These are phyloP conservation scores for Pseudozyma sp. DNA, from an alignment of 1,284 basidiomycete species.

Conservation along the genomic window DNA sequence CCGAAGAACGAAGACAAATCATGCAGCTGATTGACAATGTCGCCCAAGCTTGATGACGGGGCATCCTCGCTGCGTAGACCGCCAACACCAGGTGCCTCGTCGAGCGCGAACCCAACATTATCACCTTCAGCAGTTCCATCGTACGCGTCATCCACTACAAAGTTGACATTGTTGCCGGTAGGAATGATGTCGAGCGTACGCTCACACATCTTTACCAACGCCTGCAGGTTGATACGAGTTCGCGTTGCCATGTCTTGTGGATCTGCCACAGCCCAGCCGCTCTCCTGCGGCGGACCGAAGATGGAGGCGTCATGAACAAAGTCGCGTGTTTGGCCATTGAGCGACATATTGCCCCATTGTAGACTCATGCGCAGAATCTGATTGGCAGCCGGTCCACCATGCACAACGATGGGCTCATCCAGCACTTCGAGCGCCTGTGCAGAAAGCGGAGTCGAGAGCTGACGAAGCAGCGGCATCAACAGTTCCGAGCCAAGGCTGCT, in stretches of 20 bases:
- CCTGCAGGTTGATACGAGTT: conserved; percentile 60
- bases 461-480: conserved; percentile 86
- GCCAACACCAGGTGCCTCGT: conserved; percentile 38
- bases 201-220: conserved; percentile 64
- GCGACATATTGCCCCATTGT: conserved; percentile 53
- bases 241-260: conserved; percentile 60
- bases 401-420: conserved; percentile 83
- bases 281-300: conserved; percentile 60
- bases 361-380: conserved; percentile 86
- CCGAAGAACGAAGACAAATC: conserved; percentile 66
- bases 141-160: conserved; percentile 58
- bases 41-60: conserved; percentile 47
- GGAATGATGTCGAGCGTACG: conserved; percentile 54
- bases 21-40: conserved; percentile 65
- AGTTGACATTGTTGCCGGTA: conserved; percentile 58
- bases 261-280: conserved; percentile 63
- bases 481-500: conserved; percentile 84
- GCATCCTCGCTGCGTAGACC: conserved; percentile 17
- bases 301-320: conserved; percentile 54
- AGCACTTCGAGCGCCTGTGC: conserved; percentile 88
- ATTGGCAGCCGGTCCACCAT: conserved; percentile 80
- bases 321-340: conserved; percentile 35
- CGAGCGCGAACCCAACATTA: conserved; percentile 27
- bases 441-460: conserved; percentile 86
- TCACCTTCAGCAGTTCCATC: conserved; percentile 35